Evolutionary conservation across 1,284 basidiomycete species (phyloP).

Genomic region (Amylostereum areolatum): DNA sequence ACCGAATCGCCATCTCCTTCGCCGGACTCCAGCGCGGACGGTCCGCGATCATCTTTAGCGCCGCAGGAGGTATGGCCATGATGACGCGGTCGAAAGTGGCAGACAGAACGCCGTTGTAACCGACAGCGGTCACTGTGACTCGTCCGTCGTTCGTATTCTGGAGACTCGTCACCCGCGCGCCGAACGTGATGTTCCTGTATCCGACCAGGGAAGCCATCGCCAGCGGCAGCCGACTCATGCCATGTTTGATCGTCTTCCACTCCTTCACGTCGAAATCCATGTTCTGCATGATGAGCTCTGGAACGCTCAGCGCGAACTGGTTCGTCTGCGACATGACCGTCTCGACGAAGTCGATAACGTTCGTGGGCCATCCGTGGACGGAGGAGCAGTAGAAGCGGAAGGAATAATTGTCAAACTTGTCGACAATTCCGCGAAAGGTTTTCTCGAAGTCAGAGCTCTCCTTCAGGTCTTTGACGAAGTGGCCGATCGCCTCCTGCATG

Average conservation of each 20-base stretch:
- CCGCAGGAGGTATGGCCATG: conserved; percentile 17
- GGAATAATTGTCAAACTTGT: conserved; percentile 11
- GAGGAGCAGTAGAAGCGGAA: conserved; percentile 15
- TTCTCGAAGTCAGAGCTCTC: conserved; percentile 10
- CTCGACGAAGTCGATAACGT: conserved; percentile 16
- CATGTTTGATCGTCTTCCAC: conserved; percentile 15
- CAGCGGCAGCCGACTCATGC: conserved; percentile 16
- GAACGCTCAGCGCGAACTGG: conserved; percentile 18
- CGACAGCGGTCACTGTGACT: conserved; percentile 6
- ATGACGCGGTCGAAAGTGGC: conserved; percentile 15
- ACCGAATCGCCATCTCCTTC: conserved; percentile 22
- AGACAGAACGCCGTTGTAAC: not conserved
- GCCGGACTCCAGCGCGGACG: conserved; percentile 9
- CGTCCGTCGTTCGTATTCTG: conserved; percentile 7
- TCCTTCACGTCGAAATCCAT: conserved; percentile 16
- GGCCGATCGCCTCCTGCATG: conserved; percentile 12
- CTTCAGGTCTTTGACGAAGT: conserved; percentile 9
- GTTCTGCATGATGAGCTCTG: conserved; percentile 18
- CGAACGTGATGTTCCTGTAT: conserved; percentile 14
- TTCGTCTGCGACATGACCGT: conserved; percentile 18
- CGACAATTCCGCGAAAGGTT: conserved; percentile 12
- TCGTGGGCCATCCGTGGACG: conserved; percentile 9
- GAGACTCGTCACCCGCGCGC: conserved; percentile 14
- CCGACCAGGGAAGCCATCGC: conserved; percentile 16
- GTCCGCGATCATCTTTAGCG: conserved; percentile 16